Base-by-base conservation (phyloP, 768 basidiomycete genomes). In the Auricularia heimuer region DNA sequence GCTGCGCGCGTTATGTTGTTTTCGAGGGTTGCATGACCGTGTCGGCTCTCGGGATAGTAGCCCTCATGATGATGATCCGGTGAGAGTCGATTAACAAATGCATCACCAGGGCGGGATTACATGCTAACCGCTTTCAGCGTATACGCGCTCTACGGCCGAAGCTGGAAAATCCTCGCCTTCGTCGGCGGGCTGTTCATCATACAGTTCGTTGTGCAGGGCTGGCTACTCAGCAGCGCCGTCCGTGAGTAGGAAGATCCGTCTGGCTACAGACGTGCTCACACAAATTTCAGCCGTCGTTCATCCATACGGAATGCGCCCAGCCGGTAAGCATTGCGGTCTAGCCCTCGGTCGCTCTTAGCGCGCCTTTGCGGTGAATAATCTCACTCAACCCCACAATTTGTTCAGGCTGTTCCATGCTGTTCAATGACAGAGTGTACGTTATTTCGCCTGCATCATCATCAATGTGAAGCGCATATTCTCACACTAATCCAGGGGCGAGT, bases 61-160 rank as follows among this genome's bases (percentile, higher is more conserved):
- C 79, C 3, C 67, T 84, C 18, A 85, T 86, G 83, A 85, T 86
- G 84, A 73, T 84, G 29, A 67, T 85, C 3, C 82, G 85, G 76
- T 78, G 66, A 70, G 76, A 2, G 8, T 14, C 47, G 47, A 8
- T 18, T 21, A 8, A 6, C 47, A 4, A 21, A 51, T 18, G 14
- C 47, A 18, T 21, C 47, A 51, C 21, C 47, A 16, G 21, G 47
- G 14, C 10, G 11, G 21, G 14, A 51, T 45, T 11, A 11, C 44
- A 45, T 18, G 47, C 21, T 51, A 16, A 21, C 47, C 47, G 47
- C 47, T 51, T 60, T 10, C 56, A 71, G 74, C 3, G 69, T 79
- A 12, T 69, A 71, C n/a, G 77, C 74, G 1, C 64, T 75, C 51
- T 79, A 77, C 47, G 63, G 63, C 24, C 33, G 61, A 0, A 67